Conservation (phyloP, 2,329 filamentous ascomycete species). For the Coniochaeta sp. region DNA sequence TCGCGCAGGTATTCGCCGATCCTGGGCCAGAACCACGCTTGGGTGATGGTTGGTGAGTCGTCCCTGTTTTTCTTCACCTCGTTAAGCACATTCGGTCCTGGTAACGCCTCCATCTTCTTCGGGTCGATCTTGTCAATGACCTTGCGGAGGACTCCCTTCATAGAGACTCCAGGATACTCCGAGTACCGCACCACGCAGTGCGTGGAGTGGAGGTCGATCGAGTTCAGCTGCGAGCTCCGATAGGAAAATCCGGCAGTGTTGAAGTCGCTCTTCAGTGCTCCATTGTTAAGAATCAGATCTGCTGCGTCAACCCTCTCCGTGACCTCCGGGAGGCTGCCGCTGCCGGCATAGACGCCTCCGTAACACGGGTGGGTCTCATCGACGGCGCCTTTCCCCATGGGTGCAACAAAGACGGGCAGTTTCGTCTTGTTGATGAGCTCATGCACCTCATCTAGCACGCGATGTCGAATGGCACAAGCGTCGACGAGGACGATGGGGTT, state of each 20-base stretch:
- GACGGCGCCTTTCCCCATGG: constrained; percentile 83
- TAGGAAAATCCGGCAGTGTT: constrained; percentile 81
- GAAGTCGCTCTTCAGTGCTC: constrained; percentile 61
- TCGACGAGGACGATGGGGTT: constrained; percentile 76
- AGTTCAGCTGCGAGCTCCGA: constrained; percentile 66
- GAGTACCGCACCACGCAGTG: constrained; percentile 69
- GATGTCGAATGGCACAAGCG: constrained; percentile 73
- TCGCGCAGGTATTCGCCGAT: constrained; percentile 66
- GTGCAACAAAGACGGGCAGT: constrained; percentile 78
- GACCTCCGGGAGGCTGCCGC: constrained; percentile 60
- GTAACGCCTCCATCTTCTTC: constrained; percentile 47
- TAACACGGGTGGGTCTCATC: constrained; percentile 71
- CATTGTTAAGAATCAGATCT: constrained; percentile 65
- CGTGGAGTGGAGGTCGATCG: constrained; percentile 75
- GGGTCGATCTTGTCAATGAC: constrained; percentile 54
- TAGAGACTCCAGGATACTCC: constrained; percentile 69
- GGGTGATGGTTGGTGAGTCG: constrained; percentile 45
- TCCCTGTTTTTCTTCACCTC: constrained; percentile 35
- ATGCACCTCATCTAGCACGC: constrained; percentile 65
- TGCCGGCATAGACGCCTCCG: constrained; percentile 80
- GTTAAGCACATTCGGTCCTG: constrained; percentile 48
- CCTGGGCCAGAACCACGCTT: constrained; percentile 71
- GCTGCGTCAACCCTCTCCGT: constrained; percentile 58
- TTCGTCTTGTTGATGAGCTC: constrained; percentile 65
- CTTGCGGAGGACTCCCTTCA: constrained; percentile 71